Conservation (phyloP, 2,329 filamentous ascomycete species). For the Aspergillus pseudoterreus region DNA sequence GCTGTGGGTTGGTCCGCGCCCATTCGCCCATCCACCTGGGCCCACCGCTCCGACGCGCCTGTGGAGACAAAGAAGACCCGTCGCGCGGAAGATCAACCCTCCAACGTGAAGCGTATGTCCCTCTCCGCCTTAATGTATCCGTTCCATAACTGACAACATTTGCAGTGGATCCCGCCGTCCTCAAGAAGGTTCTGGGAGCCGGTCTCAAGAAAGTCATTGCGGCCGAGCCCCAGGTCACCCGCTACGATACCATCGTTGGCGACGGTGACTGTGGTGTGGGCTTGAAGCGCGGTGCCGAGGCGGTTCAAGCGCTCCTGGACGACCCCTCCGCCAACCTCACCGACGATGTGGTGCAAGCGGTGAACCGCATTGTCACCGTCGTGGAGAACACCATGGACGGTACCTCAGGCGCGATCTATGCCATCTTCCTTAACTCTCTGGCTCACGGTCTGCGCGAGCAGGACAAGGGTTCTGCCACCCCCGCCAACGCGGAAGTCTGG, state of each 20-base stretch:
- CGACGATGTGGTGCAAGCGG: conserved; percentile 57
- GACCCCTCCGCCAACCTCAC: conserved; percentile 40
- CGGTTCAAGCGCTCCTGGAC: conserved; percentile 44
- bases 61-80: conserved; percentile 41
- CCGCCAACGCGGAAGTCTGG: conserved; percentile 54
- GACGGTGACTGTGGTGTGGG: conserved; percentile 89
- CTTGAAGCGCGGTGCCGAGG: conserved; percentile 80
- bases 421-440: conserved; percentile 87
- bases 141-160: not conserved
- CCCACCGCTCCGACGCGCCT: conserved; percentile 39
- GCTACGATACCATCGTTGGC: conserved; percentile 75
- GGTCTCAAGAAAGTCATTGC: conserved; percentile 58
- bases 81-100: conserved; percentile 46
- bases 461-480: conserved; percentile 41
- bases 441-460: conserved; percentile 63
- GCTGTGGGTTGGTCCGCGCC: conserved; percentile 65
- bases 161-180: conserved; percentile 47
- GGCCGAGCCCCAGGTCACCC: conserved; percentile 63
- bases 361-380: conserved; percentile 59
- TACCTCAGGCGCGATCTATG: conserved; percentile 72
- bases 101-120: conserved; percentile 49
- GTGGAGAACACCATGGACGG: conserved; percentile 71
- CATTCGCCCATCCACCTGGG: conserved; percentile 58
- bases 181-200: conserved; percentile 51
- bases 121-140: not conserved